Evolutionary conservation across 2,329 filamentous ascomycete genomes (phyloP), one percentile per base, ranked within the genome.

Genomic region (Nectriaceae sp.): DNA sequence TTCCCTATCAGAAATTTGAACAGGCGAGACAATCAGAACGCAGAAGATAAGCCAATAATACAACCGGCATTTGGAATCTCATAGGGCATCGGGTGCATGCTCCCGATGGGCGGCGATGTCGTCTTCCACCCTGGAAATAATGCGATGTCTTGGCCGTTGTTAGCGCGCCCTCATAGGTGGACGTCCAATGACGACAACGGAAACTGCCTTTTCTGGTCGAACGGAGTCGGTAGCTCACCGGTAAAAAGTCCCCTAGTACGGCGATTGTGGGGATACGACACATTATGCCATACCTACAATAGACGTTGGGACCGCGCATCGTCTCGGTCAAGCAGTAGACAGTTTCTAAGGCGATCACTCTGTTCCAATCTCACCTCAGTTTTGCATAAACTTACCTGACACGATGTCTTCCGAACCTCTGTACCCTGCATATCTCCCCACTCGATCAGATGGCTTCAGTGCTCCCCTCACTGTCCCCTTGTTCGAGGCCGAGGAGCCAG

Each of bases 401-500:
- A 42, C 31, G 40, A 60, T 64, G 59, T 22, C 60, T 47, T 56
- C 65, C 2, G 50, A 55, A 11, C 66, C 66, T 5, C 38, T 67
- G 5, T 68, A 68, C 47, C 64, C 66, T 33, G 57, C 59, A 5
- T 68, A 68, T 37, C 54, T 68, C 8, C 66, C 66, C 21, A 68
- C 63, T 21, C 57, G 66, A 40, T 59, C 63, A 0, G 64, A 67
- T n/a, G 66, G 66, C 2, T 68, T 58, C 26, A 46, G 40, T 6
- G 52, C 57, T 0, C 61, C 63, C 3, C 42, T 59, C 6, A 46
- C 47, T 4, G 45, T 67, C 1, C 59, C 65, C 37, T 47, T 49
- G 40, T 67, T 67, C 24, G 62, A 65, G 2, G 57, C 40, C 3
- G 57, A 63, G 13, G 67, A 70, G 38, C 66, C 66, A 2, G 67